These are phyloP conservation scores for Sarocladium oryzae DNA, from an alignment of 2,329 filamentous ascomycete genomes.

Conservation along the genomic window DNA sequence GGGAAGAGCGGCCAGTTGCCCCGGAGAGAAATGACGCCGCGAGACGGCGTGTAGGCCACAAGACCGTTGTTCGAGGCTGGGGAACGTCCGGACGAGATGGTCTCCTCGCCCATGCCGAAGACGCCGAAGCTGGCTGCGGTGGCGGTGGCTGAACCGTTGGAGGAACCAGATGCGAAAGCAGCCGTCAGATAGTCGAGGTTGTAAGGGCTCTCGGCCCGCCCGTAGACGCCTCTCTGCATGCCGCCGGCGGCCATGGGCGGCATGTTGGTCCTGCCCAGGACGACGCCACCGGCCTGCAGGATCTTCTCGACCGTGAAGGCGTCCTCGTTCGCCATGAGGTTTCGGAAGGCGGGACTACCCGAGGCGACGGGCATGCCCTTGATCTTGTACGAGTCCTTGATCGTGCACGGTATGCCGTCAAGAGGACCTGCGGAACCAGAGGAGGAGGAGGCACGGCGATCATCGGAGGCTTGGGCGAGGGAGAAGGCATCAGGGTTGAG, in stretches of 20 bases:
- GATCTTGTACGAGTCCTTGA: conserved; percentile 53
- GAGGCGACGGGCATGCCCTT: conserved; percentile 44
- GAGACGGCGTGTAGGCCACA: conserved; percentile 49
- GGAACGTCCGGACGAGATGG: conserved; percentile 48
- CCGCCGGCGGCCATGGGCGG: conserved; percentile 52
- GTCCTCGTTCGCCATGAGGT: conserved; percentile 44
- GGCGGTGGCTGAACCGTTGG: conserved; percentile 47
- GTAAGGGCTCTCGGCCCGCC: conserved; percentile 50
- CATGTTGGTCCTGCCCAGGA: conserved; percentile 48
- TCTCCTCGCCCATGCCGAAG: conserved; percentile 49
- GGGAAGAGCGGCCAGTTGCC: conserved; percentile 50
- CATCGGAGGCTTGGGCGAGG: conserved; percentile 22
- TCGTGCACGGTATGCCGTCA: conserved; percentile 51
- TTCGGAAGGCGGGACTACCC: conserved; percentile 47
- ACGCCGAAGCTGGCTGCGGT: conserved; percentile 43
- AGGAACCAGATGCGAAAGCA: conserved; percentile 51
- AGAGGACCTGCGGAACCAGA: conserved; percentile 21
- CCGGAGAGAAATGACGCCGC: conserved; percentile 42
- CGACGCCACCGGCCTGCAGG: conserved; percentile 25
- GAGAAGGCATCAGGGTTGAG: conserved; percentile 19
- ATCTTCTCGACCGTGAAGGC: conserved; percentile 42
- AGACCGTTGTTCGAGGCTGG: conserved; percentile 51
- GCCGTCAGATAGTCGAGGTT: conserved; percentile 46
- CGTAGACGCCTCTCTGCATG: conserved; percentile 50
- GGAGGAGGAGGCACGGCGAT: conserved; percentile 16